These are phyloP conservation scores for Fusarium tanahbumbuense DNA, from an alignment of 2,329 filamentous ascomycete genomes.

Conservation along the genomic window DNA sequence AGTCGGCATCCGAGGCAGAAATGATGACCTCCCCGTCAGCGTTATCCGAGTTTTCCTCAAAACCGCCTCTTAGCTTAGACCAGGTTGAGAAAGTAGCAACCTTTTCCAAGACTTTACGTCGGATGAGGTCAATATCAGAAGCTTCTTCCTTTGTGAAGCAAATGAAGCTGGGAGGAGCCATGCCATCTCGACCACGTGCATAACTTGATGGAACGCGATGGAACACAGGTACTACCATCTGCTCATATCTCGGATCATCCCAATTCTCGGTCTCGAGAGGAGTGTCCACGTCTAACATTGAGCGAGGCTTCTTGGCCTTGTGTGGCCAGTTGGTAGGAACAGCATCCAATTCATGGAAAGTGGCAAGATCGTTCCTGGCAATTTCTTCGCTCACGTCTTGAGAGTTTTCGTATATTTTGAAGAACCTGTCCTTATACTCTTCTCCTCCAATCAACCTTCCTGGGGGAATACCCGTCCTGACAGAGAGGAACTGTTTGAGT, in stretches of 20 bases:
- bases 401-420: constrained; percentile 83
- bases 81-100: constrained; percentile 81
- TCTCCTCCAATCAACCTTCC: constrained; percentile 82
- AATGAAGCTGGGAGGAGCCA: constrained; percentile 74
- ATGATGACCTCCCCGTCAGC: constrained; percentile 77
- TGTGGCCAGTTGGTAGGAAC: constrained; percentile 81
- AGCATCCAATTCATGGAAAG: constrained; percentile 81
- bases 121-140: constrained; percentile 74
- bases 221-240: constrained; percentile 76
- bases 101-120: constrained; percentile 82
- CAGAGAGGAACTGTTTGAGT: constrained; percentile 78
- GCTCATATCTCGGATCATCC: constrained; percentile 72
- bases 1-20: constrained; percentile 72
- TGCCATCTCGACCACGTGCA: constrained; percentile 47
- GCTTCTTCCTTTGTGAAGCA: constrained; percentile 79
- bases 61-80: constrained; percentile 67
- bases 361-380: constrained; percentile 70
- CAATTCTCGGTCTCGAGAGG: constrained; percentile 59
- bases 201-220: constrained; percentile 63
- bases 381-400: constrained; percentile 79
- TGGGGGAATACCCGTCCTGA: constrained; percentile 71
- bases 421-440: constrained; percentile 85
- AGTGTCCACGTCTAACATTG: constrained; percentile 62
- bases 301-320: constrained; percentile 63
- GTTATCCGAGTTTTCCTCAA: constrained; percentile 62